Conservation (phyloP, 352 stramenopile species). For the Phytopythium sindhum region DNA sequence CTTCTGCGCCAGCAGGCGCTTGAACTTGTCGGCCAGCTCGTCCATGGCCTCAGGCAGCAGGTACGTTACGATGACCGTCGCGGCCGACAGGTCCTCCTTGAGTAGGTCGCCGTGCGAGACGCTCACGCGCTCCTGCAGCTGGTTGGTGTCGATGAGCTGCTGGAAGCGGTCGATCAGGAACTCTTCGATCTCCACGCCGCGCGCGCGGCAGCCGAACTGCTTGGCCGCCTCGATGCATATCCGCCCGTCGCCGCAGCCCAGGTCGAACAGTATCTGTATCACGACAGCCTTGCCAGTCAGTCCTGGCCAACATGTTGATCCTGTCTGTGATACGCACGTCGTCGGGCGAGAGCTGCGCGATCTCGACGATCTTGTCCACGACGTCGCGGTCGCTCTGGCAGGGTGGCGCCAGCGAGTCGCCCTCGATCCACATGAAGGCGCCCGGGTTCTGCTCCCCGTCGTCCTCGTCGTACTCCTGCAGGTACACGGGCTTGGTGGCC, state of each 20-base stretch:
- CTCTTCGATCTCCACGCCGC: slow-evolving; percentile 55
- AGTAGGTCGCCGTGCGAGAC: slow-evolving; percentile 48
- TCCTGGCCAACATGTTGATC: no score
- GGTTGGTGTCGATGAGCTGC: slow-evolving; percentile 26
- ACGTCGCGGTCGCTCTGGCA: slow-evolving; percentile 58
- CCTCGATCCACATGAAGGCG: slow-evolving; percentile 63
- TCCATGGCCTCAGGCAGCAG: slow-evolving; percentile 49
- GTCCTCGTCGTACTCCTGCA: slow-evolving; percentile 20
- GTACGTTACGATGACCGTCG: slow-evolving; percentile 60
- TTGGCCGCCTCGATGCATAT: slow-evolving; percentile 56
- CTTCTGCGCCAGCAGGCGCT: slow-evolving; percentile 24
- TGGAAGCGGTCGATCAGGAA: slow-evolving; percentile 48
- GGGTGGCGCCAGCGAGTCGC: slow-evolving; percentile 53
- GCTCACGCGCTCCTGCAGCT: slow-evolving; percentile 38
- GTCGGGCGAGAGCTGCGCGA: slow-evolving; percentile 32
- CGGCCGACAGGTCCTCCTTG: slow-evolving; percentile 42
- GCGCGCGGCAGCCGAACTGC: slow-evolving; percentile 34
- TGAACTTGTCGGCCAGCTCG: slow-evolving; percentile 36
- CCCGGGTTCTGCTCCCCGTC: slow-evolving; percentile 38
- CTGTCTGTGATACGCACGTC: no score
- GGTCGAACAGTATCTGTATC: slow-evolving; percentile 41
- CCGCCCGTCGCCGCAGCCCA: slow-evolving; percentile 54
- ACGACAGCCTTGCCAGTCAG: background rate
- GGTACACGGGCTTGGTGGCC: slow-evolving; percentile 20
- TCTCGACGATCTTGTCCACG: slow-evolving; percentile 51